These are phyloP conservation scores for Byssochlamys sp. DNA, from an alignment of 2,329 filamentous ascomycete genomes.

Conservation along the genomic window DNA sequence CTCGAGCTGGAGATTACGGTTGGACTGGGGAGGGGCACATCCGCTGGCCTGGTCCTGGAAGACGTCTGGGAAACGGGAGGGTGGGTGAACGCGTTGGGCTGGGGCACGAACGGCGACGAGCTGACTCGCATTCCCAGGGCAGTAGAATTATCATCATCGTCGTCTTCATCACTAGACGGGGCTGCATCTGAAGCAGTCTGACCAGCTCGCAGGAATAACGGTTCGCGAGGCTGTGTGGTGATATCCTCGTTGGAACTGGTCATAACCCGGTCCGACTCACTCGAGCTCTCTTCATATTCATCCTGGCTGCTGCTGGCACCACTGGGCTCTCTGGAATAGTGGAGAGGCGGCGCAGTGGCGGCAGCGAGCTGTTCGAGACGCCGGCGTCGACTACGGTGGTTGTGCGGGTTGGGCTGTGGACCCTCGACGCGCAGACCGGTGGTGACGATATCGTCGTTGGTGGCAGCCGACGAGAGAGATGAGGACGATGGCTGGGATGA, in stretches of 20 bases:
- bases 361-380: conserved; percentile 25
- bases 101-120: conserved; percentile 59
- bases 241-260: conserved; percentile 55
- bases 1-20: conserved; percentile 32
- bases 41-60: conserved; percentile 26
- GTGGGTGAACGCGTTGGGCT: conserved; percentile 86
- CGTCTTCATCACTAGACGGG: conserved; percentile 46
- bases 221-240: conserved; percentile 16
- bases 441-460: conserved; percentile 75
- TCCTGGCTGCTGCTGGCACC: conserved; percentile 67
- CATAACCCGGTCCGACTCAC: conserved; percentile 66
- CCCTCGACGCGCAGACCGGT: conserved; percentile 71
- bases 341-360: conserved; percentile 31
- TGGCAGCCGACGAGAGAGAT: conserved; percentile 67
- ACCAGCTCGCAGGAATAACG: conserved; percentile 14
- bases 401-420: conserved; percentile 41
- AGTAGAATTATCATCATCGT: conserved; percentile 71
- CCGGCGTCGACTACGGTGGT: conserved; percentile 49
- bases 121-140: conserved; percentile 60
- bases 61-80: conserved; percentile 52
- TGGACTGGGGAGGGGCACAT: conserved; percentile 43
- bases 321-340: conserved; percentile 36
- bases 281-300: conserved; percentile 89
- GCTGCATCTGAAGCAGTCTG: conserved; percentile 20
- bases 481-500: conserved; percentile 88